Percentiles rank a stretch among this genome's conserved stretches.
These are phyloP conservation scores for Lotmaria passim DNA, from an alignment of 208 protist species.

Conservation along the genomic window DNA sequence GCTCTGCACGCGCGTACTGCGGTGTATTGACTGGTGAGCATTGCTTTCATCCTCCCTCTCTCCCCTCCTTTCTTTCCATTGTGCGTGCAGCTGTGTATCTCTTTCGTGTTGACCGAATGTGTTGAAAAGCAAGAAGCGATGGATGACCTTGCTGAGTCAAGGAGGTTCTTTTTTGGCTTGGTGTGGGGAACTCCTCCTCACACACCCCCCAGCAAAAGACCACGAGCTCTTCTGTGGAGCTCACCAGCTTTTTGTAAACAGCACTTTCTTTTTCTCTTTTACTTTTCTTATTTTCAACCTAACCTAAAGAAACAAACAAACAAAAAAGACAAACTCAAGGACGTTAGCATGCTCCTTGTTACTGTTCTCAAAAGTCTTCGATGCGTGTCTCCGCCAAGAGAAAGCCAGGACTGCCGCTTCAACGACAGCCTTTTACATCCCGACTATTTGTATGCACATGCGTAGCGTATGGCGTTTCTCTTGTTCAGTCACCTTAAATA, in stretches of 20 bases:
- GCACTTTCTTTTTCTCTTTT: slow-evolving; percentile 7
- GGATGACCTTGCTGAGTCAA: background rate
- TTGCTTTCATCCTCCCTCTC: background rate
- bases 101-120: slow-evolving; percentile 16
- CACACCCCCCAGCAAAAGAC: background rate
- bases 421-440: too few species aligned
- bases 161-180: background rate
- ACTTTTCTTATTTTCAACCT: slow-evolving; percentile 3
- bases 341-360: too few species aligned
- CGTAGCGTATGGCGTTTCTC: too few species aligned
- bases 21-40: background rate
- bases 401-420: too few species aligned
- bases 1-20: background rate
- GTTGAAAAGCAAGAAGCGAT: background rate
- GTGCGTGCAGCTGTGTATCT: slow-evolving; percentile 5
- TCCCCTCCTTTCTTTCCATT: background rate
- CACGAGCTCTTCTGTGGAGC: background rate
- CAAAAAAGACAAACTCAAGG: too few species aligned
- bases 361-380: too few species aligned
- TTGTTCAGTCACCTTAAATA: too few species aligned
- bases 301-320: background rate
- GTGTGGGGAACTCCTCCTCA: background rate
- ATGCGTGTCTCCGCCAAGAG: too few species aligned
- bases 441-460: too few species aligned
- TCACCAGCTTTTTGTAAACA: background rate